Conservation (phyloP, 371 early-diverging fungal species). For the Apophysomyces ossiformis region DNA sequence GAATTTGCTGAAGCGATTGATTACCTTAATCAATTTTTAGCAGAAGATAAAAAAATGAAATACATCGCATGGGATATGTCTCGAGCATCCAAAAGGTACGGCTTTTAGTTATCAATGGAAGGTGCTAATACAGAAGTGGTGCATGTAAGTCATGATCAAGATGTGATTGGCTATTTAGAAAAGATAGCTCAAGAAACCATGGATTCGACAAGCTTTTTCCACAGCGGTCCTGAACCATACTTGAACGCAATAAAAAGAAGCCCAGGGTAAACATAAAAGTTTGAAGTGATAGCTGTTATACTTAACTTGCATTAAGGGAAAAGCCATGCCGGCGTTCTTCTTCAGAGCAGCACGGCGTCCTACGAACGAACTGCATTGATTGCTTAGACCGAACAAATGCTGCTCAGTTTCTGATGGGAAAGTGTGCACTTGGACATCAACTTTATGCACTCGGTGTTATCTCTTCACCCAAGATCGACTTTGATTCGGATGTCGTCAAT, state of each 20-base stretch:
- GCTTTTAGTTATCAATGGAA: not conserved
- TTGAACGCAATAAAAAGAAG: constrained; percentile 44
- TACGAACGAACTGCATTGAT: constrained; percentile 99
- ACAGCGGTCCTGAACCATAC: constrained; percentile 84
- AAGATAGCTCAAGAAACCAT: constrained; percentile 88
- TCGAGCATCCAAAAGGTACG: constrained; percentile 86
- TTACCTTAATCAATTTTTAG: constrained; percentile 91
- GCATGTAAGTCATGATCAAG: constrained; percentile 71
- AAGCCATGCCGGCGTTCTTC: not conserved
- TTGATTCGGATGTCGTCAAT: constrained; percentile 92
- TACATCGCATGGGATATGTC: constrained; percentile 99
- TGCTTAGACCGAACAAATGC: constrained; percentile 99
- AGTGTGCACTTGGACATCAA: constrained; percentile 92
- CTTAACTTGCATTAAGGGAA: not conserved
- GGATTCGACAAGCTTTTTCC: constrained; percentile 89
- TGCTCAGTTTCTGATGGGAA: constrained; percentile 96
- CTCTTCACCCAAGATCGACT: constrained; percentile 76
- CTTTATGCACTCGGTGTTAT: constrained; percentile 90
- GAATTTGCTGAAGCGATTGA: constrained; percentile 82
- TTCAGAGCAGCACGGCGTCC: constrained; percentile 79
- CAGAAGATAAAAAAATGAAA: constrained; percentile 76
- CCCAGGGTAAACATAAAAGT: not conserved
- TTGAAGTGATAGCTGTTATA: not conserved
- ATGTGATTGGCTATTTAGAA: constrained; percentile 90
- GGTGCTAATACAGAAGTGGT: not conserved